These are phyloP conservation scores for Geotrichum citri-aurantii DNA, from an alignment of 1,139 yeast species.

Conservation along the genomic window DNA sequence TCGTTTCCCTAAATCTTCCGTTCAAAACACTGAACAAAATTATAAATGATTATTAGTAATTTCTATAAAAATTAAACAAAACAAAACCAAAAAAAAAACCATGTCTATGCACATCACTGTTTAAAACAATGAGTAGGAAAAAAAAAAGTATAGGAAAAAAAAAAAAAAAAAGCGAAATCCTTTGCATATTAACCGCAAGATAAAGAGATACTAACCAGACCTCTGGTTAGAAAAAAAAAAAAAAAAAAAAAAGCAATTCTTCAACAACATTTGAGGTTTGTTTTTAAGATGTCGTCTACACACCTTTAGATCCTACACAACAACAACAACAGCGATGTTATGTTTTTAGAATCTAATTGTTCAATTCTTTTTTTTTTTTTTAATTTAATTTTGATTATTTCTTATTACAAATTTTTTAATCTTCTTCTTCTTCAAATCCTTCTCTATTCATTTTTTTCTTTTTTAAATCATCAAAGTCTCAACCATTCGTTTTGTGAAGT, in stretches of 20 bases:
- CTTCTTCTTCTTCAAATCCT: not conserved
- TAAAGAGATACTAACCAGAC: not conserved
- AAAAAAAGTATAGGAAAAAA: too few species aligned
- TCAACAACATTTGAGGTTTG: not conserved
- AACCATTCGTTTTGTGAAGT: not conserved
- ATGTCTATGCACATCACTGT: not conserved
- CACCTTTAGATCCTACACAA: not conserved
- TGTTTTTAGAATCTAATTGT: not conserved
- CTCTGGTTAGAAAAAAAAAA: not conserved
- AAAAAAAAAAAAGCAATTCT: not conserved
- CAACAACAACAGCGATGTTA: not conserved
- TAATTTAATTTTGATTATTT: too few species aligned
- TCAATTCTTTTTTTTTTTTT: not conserved
- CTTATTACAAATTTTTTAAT: too few species aligned
- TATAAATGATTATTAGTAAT: too few species aligned
- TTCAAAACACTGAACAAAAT: too few species aligned
- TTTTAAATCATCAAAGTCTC: not conserved
- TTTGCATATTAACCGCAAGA: not conserved
- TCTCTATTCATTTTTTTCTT: not conserved
- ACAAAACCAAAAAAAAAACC: too few species aligned
- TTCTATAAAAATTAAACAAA: too few species aligned
- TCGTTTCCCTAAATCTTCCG: too few species aligned
- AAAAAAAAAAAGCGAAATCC: not conserved
- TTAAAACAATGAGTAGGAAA: not conserved
- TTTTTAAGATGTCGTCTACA: not conserved